Evolutionary conservation across 2,329 filamentous ascomycete genomes (phyloP).

Genomic region (Cladosporium sp.): DNA sequence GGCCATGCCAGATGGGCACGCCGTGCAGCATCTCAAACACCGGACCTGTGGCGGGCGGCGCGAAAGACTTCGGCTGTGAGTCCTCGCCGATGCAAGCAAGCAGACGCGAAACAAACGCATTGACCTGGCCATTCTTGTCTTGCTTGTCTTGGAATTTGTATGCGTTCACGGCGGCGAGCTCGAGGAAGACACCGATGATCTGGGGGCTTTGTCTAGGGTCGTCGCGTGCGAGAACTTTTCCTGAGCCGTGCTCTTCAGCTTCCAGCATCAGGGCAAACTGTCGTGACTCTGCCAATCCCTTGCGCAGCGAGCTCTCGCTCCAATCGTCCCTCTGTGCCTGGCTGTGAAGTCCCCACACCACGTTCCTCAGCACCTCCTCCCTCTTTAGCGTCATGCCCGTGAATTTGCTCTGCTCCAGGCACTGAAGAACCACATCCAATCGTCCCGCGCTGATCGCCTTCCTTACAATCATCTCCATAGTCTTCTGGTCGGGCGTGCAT

Average conservation of each 20-base stretch:
- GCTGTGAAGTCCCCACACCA: conserved; percentile 34
- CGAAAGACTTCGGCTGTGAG: conserved; percentile 2
- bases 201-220: conserved; percentile 33
- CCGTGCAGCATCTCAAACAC: conserved; percentile 26
- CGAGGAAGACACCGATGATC: conserved; percentile 39
- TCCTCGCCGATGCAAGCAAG: conserved; percentile 27
- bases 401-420: conserved; percentile 27
- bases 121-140: conserved; percentile 36
- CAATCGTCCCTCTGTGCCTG: conserved; percentile 32
- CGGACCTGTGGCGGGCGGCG: conserved; percentile 5
- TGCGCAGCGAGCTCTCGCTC: conserved; percentile 33
- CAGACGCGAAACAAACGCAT: conserved; percentile 36
- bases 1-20: conserved; percentile 40
- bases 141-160: conserved; percentile 29
- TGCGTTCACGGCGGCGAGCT: conserved; percentile 39
- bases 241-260: conserved; percentile 34
- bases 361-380: conserved; percentile 27
- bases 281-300: conserved; percentile 35
- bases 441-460: conserved; percentile 27
- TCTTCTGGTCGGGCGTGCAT: conserved; percentile 15
- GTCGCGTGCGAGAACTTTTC: conserved; percentile 16
- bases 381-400: conserved; percentile 33
- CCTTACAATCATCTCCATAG: conserved; percentile 32
- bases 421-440: conserved; percentile 28
- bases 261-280: conserved; percentile 40